A percentile compares a stretch with the other conserved stretches of the same genome.
Evolutionary conservation across 148 eudicot species (phyloP).

Genomic region (Dianthus caryophyllus): DNA sequence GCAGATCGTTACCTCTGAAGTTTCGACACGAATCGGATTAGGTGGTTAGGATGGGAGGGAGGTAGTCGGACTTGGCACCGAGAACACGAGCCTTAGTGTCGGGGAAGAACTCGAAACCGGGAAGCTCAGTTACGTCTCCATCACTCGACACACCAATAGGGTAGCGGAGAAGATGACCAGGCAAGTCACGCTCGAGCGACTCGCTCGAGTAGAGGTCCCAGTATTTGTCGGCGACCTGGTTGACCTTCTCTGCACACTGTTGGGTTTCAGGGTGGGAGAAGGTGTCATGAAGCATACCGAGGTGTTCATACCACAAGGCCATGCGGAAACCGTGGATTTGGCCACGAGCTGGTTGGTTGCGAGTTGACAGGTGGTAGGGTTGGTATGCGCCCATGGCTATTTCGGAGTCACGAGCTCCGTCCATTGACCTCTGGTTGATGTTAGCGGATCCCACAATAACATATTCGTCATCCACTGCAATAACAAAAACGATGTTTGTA

Average conservation of each 20-base stretch:
- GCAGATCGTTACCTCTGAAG: constrained; percentile 12
- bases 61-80: constrained; percentile 63
- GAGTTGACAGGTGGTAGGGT: constrained; percentile 44
- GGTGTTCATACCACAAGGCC: constrained; percentile 85
- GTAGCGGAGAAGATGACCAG: constrained; percentile 80
- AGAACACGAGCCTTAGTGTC: constrained; percentile 69
- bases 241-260: constrained; percentile 55
- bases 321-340: constrained; percentile 75
- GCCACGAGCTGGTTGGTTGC: constrained; percentile 57
- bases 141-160: constrained; percentile 60
- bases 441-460: constrained; percentile 79
- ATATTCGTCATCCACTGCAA: constrained; percentile 79
- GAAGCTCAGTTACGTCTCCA: constrained; percentile 57
- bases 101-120: constrained; percentile 65
- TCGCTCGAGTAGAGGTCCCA: constrained; percentile 68
- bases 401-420: constrained; percentile 72
- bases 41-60: constrained; percentile 81
- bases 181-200: constrained; percentile 51
- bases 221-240: constrained; percentile 52
- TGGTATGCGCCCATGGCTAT: constrained; percentile 87
- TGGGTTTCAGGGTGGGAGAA: constrained; percentile 50
- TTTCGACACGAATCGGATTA: constrained; percentile 18
- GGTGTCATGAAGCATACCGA: constrained; percentile 67
- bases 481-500: constrained; percentile 2
- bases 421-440: constrained; percentile 88